phyloP scores from a whole-genome alignment of 306 rosid genomes.

The Vigna unguiculata region DNA sequence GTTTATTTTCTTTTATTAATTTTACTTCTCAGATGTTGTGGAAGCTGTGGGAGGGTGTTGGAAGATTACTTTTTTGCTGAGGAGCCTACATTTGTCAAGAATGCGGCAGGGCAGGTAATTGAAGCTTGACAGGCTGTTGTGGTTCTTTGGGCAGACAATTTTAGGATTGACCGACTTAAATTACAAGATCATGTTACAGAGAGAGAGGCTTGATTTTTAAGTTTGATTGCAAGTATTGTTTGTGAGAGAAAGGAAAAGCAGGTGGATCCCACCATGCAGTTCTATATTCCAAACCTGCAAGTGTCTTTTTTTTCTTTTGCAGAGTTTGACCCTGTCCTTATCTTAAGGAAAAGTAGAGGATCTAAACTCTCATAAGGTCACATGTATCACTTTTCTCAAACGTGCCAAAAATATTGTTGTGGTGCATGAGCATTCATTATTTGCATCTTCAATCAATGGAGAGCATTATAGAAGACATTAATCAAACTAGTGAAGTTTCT shows the following conservation, averaged over 20 bases:
- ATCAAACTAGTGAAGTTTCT: background rate
- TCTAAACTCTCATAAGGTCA: background rate
- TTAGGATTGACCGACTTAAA: background rate
- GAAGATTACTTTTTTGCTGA: slow-evolving; percentile 20
- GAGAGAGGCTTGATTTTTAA: background rate
- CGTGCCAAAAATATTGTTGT: background rate
- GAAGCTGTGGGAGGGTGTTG: slow-evolving; percentile 45
- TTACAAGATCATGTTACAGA: background rate
- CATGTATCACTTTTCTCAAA: background rate
- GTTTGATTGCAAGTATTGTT: slow-evolving; percentile 22
- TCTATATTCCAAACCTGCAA: background rate
- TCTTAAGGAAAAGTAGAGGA: background rate
- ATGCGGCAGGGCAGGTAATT: slow-evolving; percentile 38
- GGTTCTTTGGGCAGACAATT: slow-evolving; percentile 7
- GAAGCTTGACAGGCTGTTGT: background rate
- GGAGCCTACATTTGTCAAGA: slow-evolving; percentile 42
- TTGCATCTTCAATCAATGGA: slow-evolving; percentile 3
- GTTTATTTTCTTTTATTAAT: background rate
- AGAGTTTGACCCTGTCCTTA: background rate
- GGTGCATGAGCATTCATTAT: background rate
- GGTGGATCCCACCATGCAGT: background rate
- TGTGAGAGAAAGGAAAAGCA: background rate
- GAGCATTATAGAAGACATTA: background rate
- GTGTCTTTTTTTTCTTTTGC: slow-evolving; percentile 15
- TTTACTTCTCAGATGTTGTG: slow-evolving; percentile 39